Conservation (phyloP, 345 rosid genomes). For the Toxicodendron radicans region DNA sequence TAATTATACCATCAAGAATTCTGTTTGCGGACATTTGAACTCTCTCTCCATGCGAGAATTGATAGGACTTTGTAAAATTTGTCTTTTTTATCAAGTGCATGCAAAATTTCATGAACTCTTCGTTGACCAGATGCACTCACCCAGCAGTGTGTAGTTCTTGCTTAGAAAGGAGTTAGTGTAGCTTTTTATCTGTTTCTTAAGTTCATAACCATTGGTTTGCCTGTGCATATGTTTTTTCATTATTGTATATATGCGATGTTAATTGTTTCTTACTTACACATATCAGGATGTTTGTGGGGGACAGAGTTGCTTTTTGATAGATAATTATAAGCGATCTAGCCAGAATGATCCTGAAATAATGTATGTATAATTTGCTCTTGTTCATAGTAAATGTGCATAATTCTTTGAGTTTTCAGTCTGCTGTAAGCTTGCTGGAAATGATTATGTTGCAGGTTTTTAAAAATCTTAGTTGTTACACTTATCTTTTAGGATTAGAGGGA, state of each 20-base stretch:
- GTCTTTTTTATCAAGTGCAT: no score
- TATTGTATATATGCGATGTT: neutral
- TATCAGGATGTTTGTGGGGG: conserved; percentile 82
- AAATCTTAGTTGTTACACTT: conserved; percentile 1
- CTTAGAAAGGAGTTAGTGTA: neutral
- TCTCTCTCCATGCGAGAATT: no score
- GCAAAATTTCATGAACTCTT: no score
- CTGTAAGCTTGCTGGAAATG: neutral
- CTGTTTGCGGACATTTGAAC: no score
- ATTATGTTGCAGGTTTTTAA: no score
- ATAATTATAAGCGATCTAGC: conserved; percentile 37
- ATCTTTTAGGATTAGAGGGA: conserved; percentile 65
- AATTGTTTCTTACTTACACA: conserved; percentile 23
- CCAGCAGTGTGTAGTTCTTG: neutral
- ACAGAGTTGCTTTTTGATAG: conserved; percentile 62
- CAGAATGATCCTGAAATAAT: conserved; percentile 61
- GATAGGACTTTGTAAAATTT: no score
- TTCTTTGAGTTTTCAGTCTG: neutral
- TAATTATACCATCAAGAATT: neutral
- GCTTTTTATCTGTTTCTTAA: neutral
- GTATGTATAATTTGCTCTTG: conserved; percentile 42
- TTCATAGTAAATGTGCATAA: conserved; percentile 12
- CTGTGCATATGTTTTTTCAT: neutral
- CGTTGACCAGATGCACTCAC: neutral
- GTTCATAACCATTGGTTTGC: neutral